Conservation (phyloP, 2,329 filamentous ascomycete genomes). For the Fusarium pseudocircinatum region DNA sequence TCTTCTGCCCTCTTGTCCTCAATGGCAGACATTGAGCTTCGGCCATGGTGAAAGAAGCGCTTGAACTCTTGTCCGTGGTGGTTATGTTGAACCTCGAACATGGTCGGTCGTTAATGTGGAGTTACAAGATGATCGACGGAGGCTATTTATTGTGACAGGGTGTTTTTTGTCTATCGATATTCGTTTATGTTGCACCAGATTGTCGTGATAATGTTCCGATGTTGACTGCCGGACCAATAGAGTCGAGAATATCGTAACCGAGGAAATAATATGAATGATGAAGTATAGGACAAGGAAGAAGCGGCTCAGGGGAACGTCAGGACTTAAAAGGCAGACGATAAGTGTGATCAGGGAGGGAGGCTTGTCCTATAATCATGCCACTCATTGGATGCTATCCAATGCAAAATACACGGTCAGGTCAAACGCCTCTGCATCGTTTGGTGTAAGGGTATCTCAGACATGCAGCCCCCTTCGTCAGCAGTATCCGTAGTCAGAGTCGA, state of each 20-base stretch:
- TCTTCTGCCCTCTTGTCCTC: constrained; percentile 42
- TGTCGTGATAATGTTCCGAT: constrained; percentile 16
- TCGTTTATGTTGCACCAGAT: background rate
- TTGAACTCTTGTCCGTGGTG: constrained; percentile 42
- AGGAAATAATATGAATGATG: background rate
- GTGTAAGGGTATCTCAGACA: constrained; percentile 17
- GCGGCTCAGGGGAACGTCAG: background rate
- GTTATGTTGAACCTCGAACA: constrained; percentile 43
- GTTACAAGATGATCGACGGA: constrained; percentile 9
- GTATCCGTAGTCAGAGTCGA: background rate
- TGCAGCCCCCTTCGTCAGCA: constrained; percentile 6
- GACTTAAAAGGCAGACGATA: constrained; percentile 3
- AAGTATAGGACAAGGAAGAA: constrained; percentile 28
- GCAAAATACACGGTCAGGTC: constrained; percentile 7
- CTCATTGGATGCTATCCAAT: constrained; percentile 8
- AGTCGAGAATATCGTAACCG: background rate
- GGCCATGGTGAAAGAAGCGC: constrained; percentile 41
- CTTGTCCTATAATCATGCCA: background rate
- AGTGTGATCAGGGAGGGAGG: constrained; percentile 18
- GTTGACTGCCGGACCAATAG: constrained; percentile 1
- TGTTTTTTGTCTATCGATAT: background rate
- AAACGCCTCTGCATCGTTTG: constrained; percentile 29
- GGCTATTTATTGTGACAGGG: constrained; percentile 7
- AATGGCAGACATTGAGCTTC: constrained; percentile 42
- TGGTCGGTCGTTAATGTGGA: constrained; percentile 22